Base-by-base conservation (phyloP, 306 rosid genomes). In the Cicer yamashitae region DNA sequence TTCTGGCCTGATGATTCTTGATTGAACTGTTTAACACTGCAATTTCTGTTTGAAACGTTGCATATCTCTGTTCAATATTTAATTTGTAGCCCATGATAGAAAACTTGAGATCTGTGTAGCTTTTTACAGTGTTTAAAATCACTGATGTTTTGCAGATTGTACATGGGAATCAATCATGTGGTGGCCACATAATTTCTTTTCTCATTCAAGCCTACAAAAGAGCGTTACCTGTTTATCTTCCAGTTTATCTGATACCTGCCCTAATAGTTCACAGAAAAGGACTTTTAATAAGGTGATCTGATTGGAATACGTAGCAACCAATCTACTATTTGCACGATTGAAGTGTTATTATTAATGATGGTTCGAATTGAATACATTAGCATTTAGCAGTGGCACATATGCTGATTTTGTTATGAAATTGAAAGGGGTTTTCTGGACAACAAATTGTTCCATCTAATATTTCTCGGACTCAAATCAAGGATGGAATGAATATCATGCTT, bases 151-250 rank as follows among this genome's bases (percentile, higher is more conserved):
- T 84, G 85, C 99, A 96, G 99, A 88, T 96, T 74, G 87, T 92
- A 59, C 99, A 96, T 83, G 93, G 93, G 73, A 87, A 85, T 82
- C 92, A 96, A 77, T 84, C 98, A 51, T 96, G 97, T 79, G 14
- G 86, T 54, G 92, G 76, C 34, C 99, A 92, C 66, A 13, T 87
- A 71, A 9, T 92, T 77, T 88, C 96, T 53, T 96, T 89, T 85
- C 90, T 92, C 70, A 39, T 89, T 80, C 91, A 90, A 84, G 96
- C 94, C 81, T 96, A 90, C 86, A 84, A 88, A 85, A 96, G 97
- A 82, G 96, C 99, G 2, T 56, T 92, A 77, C 97, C 98, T 8
- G 99, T 96, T 75, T 96, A 96, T 79, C 92, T 96, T 67, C 99
- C 98, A 4, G 98, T 96, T 25, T 92, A 96, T 85, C 84, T 96